Evolutionary conservation across 805 yeast genomes (phyloP), one percentile per base, ranked within the genome.

Genomic region (Yarrowia bubula): DNA sequence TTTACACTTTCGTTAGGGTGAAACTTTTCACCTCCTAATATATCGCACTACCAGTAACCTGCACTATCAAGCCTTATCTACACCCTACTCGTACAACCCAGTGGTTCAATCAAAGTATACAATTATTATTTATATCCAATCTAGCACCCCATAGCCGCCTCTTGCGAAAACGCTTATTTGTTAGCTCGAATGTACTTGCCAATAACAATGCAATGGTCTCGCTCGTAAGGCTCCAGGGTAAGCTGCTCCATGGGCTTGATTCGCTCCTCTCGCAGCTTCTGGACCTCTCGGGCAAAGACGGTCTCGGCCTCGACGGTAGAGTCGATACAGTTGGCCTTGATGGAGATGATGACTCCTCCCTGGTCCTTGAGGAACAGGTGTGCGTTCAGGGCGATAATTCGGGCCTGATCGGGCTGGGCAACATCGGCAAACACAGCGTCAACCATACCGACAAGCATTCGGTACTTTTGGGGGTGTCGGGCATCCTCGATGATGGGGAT

Each of bases 361-460:
- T 88, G 92, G 80, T 95, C 98, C 81, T 95, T 95, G 78, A 95
- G 85, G 89, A 95, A 95, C 85, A 93, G 84, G 80, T 95, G 99
- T 66, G 98, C 88, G 86, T 95, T 95, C 78, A 95, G 86, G 64
- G 98, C 99, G 78, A 95, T 93, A 77, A 95, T 95, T 89, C 99
- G 96, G 73, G 99, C 99, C 84, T 95, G 99, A 82, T 95, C 99
- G 48, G 99, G 99, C 84, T 95, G 99, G 71, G 99, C 99, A 78
- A 95, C 99, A 84, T 95, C 99, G 69, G 99, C 99, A 76, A 95
- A 95, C 68, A 95, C 98, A 77, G 86, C 90, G 80, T 95, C 99
- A 71, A 95, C 99, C 99, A 95, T 95, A 75, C 98, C 96, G 69
- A 95, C 84, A 74, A 95, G 85, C 99, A 95, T 95, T 84, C 99